phyloP scores from a whole-genome alignment of 2,329 filamentous ascomycete species.

The Zarea fungicola region DNA sequence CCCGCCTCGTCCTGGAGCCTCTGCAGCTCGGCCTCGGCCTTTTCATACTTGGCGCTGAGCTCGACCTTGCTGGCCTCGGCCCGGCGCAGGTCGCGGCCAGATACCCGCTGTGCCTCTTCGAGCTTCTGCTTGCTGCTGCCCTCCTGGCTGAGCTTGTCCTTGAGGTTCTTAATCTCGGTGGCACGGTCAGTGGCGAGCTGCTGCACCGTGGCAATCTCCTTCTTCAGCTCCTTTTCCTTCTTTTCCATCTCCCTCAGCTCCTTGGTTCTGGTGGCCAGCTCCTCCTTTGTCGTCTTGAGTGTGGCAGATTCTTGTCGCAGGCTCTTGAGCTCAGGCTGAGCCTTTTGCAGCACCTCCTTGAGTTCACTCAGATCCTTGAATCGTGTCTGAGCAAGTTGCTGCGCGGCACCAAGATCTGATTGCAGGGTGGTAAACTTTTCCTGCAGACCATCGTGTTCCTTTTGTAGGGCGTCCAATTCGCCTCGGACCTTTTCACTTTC shows the following conservation, averaged over 20 bases:
- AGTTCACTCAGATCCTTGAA: constrained; percentile 86
- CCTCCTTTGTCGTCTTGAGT: constrained; percentile 70
- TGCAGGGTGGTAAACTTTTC: constrained; percentile 64
- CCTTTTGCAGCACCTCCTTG: constrained; percentile 72
- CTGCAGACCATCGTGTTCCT: constrained; percentile 63
- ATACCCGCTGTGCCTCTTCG: constrained; percentile 71
- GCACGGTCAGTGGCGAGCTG: constrained; percentile 70
- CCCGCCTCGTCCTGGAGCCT: constrained; percentile 67
- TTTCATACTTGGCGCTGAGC: constrained; percentile 67
- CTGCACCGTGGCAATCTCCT: constrained; percentile 66
- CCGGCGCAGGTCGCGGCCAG: constrained; percentile 71
- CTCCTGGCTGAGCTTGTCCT: constrained; percentile 73
- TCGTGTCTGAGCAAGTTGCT: constrained; percentile 78
- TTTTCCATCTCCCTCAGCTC: constrained; percentile 75
- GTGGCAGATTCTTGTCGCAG: constrained; percentile 71
- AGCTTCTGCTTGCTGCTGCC: constrained; percentile 64
- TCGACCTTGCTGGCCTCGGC: constrained; percentile 77
- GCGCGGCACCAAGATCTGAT: constrained; percentile 77
- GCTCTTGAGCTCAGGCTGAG: constrained; percentile 77
- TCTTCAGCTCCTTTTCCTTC: constrained; percentile 73
- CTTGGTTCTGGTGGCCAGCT: constrained; percentile 52
- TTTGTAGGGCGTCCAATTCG: constrained; percentile 53
- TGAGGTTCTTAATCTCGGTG: constrained; percentile 68
- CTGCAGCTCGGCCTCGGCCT: constrained; percentile 62
- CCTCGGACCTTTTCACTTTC: constrained; percentile 51